Base-by-base conservation (phyloP, 1,284 basidiomycete species). In the Pseudozyma tsukubaensis region DNA sequence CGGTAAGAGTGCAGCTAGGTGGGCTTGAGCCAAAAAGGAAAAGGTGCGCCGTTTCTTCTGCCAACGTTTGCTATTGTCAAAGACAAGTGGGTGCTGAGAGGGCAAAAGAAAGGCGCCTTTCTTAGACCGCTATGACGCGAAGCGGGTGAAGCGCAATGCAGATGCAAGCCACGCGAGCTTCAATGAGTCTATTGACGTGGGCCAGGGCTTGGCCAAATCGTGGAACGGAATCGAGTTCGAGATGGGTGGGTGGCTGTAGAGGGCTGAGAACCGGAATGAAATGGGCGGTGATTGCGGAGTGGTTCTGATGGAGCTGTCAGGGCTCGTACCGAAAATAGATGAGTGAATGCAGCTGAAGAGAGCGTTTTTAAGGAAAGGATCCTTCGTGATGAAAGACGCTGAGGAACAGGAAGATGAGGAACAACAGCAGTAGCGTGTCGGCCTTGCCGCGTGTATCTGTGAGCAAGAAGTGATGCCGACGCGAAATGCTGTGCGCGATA, bases 211-310 rank as follows among this genome's bases (percentile, higher is more conserved):
- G 24, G 24, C 24, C 24, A 37, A 35, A 16, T 36, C 16, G 12
- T 50, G 49, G 21, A n/a, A 12, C 19, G 19, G 6, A 32, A 42
- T 37, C 50, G 21, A 19, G 21, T 12, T 44, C 32, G 42, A 44
- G 39, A 18, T n/a, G 40, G n/a, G 42, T 45, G 52, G 42, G 42
- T 12, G 6, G 29, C 42, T 43, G 16, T 11, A 35, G 52, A 44
- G 32, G 52, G 52, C 42, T 54, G 52, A 54, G 42, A 50, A 24
- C 39, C 12, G 35, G 10, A 11, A 50, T 50, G 35, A 50, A 29
- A 19, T 50, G 7, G 34, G 35, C 6, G 7, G 11, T 13, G 52
- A 24, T 29, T 29, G 29, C 21, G 18, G 13, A 18, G 16, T 44
- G 52, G 29, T 29, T 5, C 34, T 8, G 18, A 50, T 50, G 24